Evolutionary conservation across 2,329 filamentous ascomycete species (phyloP), one percentile per base, ranked within the genome.

Genomic region (Claviceps sp.): DNA sequence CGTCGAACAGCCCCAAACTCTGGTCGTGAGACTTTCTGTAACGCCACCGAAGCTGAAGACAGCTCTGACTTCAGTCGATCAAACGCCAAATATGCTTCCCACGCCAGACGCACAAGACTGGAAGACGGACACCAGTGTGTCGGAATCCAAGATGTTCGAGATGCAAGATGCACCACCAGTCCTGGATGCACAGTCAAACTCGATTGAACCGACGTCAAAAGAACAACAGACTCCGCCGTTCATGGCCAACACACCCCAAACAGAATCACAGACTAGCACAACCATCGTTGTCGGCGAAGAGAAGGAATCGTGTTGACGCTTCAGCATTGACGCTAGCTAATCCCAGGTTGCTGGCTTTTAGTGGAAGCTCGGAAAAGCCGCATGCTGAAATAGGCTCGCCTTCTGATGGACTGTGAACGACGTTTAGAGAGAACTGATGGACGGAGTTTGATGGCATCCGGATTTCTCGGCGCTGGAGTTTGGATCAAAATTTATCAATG

Each of bases 1-100:
- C 44, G 67, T 73, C 1, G 73, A 74, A 40, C 68, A 70, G 19
- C 67, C 66, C 55, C 73, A 74, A 59, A 87, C 81, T 58, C 74
- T 91, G 42, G 76, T 95, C 49, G 84, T 95, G 52, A 90, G 87
- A 64, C 73, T 95, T 14, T 74, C 76, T 6, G 67, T 82, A 22
- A 73, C 73, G 42, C 60, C 65, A 58, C 73, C 61, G 47, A 71
- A 57, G 57, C 69, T 67, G 52, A 63, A 59, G 51, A 66, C 59
- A 17, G 65, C 60, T 4, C 52, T 70, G 34, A 52, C 55, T 11
- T 57, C 62, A 0, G 58, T 54, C 42, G 50, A 53, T 39, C 59
- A 59, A 54, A 59, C 53, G 8, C 53, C 55, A 37, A 59, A 60
- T 50, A 55, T 58, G 51, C 47, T 62, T 22, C 59, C 59, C 17